These are phyloP conservation scores for Agrocybe praecox DNA, from an alignment of 768 basidiomycete genomes.

Conservation along the genomic window DNA sequence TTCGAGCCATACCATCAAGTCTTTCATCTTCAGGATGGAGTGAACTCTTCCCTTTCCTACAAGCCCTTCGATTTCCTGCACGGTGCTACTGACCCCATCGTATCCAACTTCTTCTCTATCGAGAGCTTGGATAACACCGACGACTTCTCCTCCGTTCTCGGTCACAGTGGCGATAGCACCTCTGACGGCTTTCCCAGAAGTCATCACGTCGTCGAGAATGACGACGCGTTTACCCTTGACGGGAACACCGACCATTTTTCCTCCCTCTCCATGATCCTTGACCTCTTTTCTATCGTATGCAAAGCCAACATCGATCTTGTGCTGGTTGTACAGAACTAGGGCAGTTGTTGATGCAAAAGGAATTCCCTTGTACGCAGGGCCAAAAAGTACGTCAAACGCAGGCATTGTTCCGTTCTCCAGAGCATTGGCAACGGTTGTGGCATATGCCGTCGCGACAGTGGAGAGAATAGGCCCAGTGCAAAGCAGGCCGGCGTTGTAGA, in stretches of 20 bases:
- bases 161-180: constrained; percentile 77
- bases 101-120: constrained; percentile 87
- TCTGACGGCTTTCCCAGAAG: constrained; percentile 86
- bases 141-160: constrained; percentile 73
- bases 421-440: constrained; percentile 70
- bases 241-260: constrained; percentile 83
- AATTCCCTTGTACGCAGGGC: constrained; percentile 98
- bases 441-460: constrained; percentile 80
- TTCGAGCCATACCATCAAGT: constrained; percentile 84
- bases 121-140: constrained; percentile 86
- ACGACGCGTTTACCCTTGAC: constrained; percentile 83
- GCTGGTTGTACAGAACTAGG: constrained; percentile 68
- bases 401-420: constrained; percentile 35
- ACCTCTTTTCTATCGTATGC: constrained; percentile 95
- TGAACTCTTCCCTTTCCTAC: constrained; percentile 73
- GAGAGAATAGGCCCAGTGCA: constrained; percentile 82
- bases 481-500: constrained; percentile 93
- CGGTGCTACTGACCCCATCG: constrained; percentile 69
- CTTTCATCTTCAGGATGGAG: constrained; percentile 82
- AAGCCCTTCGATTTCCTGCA: constrained; percentile 78
- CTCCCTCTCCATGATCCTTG: constrained; percentile 97
- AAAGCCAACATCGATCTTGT: constrained; percentile 70
- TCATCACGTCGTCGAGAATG: constrained; percentile 96
- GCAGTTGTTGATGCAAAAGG: constrained; percentile 87
- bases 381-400: constrained; percentile 84